A percentile compares a stretch with the other conserved stretches of the same genome.
phyloP scores from a whole-genome alignment of 371 early-diverging fungal species.

The Syncephalis plumigaleata region DNA sequence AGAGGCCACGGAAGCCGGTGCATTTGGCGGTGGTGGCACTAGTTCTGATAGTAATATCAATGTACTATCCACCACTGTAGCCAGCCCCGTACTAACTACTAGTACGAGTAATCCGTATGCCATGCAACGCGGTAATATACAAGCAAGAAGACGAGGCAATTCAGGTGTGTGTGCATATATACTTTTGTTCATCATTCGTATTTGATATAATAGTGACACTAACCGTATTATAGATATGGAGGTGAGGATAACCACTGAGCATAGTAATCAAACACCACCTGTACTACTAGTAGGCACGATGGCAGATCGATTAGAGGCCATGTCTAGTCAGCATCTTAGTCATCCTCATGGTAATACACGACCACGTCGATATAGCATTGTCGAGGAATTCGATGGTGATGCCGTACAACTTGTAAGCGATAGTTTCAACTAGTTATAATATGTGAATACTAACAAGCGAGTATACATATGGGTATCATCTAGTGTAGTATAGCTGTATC shows the following conservation, averaged over 20 bases:
- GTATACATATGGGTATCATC: not conserved
- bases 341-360: conserved; percentile 4
- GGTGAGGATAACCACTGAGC: conserved; percentile 4
- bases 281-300: conserved; percentile 9
- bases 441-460: not conserved
- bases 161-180: not conserved
- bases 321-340: not conserved
- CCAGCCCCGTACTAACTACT: not conserved
- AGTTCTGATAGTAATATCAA: not conserved
- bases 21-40: conserved; percentile 1
- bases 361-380: conserved; percentile 8
- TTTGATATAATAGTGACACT: too few relatives aligned
- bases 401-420: conserved; percentile 6
- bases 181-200: too few relatives aligned
- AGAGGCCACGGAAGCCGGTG: conserved; percentile 12
- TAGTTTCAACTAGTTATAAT: too few relatives aligned
- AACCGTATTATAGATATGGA: not conserved
- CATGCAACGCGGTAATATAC: not conserved
- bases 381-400: conserved; percentile 9
- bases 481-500: conserved; percentile 4
- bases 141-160: not conserved
- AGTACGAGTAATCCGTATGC: not conserved
- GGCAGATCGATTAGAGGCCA: conserved; percentile 2
- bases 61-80: not conserved
- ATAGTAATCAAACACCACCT: not conserved